Evolutionary conservation across 257 asterid species (phyloP).

Genomic region (Nicotiana sylvestris): DNA sequence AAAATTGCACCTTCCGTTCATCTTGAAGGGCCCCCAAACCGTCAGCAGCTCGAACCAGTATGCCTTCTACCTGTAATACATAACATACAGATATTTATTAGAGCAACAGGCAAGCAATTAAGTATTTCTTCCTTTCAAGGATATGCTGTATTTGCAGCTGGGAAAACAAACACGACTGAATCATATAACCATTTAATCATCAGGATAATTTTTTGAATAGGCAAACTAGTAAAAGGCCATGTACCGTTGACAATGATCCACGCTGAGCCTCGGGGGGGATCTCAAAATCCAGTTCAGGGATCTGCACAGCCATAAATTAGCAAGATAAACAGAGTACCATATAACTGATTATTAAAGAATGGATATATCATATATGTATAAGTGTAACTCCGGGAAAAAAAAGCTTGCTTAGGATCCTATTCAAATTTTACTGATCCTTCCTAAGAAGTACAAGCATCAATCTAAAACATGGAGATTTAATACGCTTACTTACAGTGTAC

Average conservation of each 20-base stretch:
- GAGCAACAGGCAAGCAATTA: neutral
- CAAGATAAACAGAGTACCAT: too few species aligned
- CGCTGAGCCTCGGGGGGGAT: slow-evolving; percentile 98
- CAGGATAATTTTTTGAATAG: neutral
- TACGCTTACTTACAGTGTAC: neutral
- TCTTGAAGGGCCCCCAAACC: slow-evolving; percentile 85
- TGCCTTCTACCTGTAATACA: slow-evolving; percentile 76
- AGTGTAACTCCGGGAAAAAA: too few species aligned
- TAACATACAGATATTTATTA: neutral
- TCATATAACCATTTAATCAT: neutral
- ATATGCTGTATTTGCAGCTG: neutral
- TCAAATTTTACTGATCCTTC: too few species aligned
- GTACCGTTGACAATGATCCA: slow-evolving; percentile 93
- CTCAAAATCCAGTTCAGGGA: slow-evolving; percentile 91
- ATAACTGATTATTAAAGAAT: too few species aligned
- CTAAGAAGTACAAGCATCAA: neutral
- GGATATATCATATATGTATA: too few species aligned
- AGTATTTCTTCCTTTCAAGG: neutral
- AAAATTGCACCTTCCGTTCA: slow-evolving; percentile 70
- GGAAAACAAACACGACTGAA: neutral
- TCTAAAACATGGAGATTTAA: neutral
- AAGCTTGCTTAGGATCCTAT: too few species aligned
- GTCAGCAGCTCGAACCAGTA: slow-evolving; percentile 70
- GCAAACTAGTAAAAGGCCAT: neutral
- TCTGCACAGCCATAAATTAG: slow-evolving; percentile 38